Evolutionary conservation across 768 basidiomycete species (phyloP).

Genomic region (Omphalotus guepiniiformis): DNA sequence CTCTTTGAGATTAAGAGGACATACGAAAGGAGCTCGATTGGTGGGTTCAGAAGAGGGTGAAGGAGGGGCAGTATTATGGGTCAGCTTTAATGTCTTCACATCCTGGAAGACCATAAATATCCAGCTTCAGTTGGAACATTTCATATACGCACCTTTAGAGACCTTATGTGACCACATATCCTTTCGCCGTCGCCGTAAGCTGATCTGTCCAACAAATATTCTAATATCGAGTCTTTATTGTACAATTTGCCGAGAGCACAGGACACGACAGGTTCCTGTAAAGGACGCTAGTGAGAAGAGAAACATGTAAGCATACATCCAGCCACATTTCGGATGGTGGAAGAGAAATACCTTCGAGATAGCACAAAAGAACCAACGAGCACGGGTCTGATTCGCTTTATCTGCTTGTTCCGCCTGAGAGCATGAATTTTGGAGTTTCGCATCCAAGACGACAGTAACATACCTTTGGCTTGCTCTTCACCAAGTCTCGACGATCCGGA

Average conservation of each 20-base stretch:
- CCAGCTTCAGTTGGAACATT: background rate
- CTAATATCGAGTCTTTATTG: slow-evolving; percentile 92
- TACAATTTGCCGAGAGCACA: slow-evolving; percentile 93
- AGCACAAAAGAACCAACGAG: slow-evolving; percentile 91
- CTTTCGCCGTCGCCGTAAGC: slow-evolving; percentile 88
- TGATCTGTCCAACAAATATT: slow-evolving; percentile 79
- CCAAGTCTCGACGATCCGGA: slow-evolving; percentile 77
- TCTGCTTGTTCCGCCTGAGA: slow-evolving; percentile 79
- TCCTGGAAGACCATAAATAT: slow-evolving; percentile 49
- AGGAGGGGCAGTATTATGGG: slow-evolving; percentile 54
- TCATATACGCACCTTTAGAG: slow-evolving; percentile 66
- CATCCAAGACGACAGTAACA: background rate
- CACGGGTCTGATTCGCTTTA: slow-evolving; percentile 83
- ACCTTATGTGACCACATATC: slow-evolving; percentile 90
- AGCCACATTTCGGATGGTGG: background rate
- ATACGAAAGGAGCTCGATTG: slow-evolving; percentile 74
- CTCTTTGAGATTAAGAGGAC: slow-evolving; percentile 88
- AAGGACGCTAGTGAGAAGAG: slow-evolving; percentile 50
- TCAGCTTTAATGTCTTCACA: slow-evolving; percentile 77
- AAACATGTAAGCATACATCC: too few relatives aligned
- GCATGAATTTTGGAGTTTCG: background rate
- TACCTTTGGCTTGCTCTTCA: slow-evolving; percentile 69
- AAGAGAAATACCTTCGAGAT: slow-evolving; percentile 68
- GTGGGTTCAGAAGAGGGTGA: slow-evolving; percentile 34
- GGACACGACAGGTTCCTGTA: slow-evolving; percentile 86